Conservation (phyloP, 1,284 basidiomycete genomes). For the Peniophora sp. region DNA sequence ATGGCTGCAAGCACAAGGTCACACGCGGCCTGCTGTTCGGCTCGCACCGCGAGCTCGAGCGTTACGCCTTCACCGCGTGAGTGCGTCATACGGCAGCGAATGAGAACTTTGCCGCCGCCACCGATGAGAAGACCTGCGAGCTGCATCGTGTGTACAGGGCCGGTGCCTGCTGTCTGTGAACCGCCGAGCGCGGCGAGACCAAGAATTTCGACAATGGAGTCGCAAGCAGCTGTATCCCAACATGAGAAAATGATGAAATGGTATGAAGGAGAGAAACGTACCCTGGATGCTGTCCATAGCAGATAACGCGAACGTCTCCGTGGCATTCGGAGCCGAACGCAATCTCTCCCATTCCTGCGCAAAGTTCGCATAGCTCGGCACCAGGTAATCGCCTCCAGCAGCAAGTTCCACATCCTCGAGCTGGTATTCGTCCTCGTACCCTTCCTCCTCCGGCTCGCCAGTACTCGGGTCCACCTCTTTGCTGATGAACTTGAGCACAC, state of each 20-base stretch:
- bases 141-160: conserved; percentile 91
- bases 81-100: conserved; percentile 93
- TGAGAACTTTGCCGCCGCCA: conserved; percentile 90
- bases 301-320: conserved; percentile 92
- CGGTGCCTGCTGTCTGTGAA: conserved; percentile 72
- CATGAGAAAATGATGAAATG: conserved; percentile 8
- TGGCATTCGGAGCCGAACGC: conserved; percentile 65
- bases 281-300: conserved; percentile 92
- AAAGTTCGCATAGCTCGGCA: conserved; percentile 89
- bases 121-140: conserved; percentile 84
- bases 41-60: conserved; percentile 88
- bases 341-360: conserved; percentile 93
- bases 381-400: conserved; percentile 84
- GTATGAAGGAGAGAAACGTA: conserved; percentile 28
- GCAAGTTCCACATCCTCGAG: conserved; percentile 93
- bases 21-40: conserved; percentile 83
- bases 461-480: conserved; percentile 96
- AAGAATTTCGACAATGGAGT: conserved; percentile 88
- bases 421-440: conserved; percentile 98
- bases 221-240: conserved; percentile 70
- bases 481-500: conserved; percentile 92
- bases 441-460: conserved; percentile 96
- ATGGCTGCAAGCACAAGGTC: conserved; percentile 89
- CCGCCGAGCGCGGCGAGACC: conserved; percentile 97
- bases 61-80: conserved; percentile 90